Conservation (phyloP, 2,329 filamentous ascomycete genomes). For the Calonectria multiphialidica region DNA sequence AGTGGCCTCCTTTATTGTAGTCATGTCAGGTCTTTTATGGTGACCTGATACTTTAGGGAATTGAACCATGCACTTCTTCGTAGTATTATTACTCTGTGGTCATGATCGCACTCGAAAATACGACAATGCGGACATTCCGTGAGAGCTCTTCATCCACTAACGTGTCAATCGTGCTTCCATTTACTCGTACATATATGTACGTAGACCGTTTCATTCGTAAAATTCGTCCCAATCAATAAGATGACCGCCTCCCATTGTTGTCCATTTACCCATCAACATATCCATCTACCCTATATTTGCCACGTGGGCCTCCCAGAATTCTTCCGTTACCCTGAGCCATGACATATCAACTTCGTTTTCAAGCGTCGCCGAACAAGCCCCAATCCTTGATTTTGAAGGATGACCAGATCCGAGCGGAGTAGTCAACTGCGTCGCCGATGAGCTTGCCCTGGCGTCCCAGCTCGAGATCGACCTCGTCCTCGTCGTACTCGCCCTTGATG, state of each 20-base stretch:
- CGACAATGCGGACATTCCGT: not conserved
- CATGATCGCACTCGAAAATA: too few species aligned
- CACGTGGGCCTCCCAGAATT: not conserved
- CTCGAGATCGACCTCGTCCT: slow-evolving; percentile 77
- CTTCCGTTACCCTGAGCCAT: not conserved
- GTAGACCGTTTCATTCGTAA: slow-evolving; percentile 13
- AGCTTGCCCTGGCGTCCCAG: slow-evolving; percentile 75
- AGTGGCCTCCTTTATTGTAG: too few species aligned
- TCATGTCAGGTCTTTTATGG: too few species aligned
- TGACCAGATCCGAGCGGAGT: slow-evolving; percentile 75
- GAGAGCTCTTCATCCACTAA: not conserved
- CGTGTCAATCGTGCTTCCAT: not conserved
- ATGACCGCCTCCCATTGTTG: not conserved
- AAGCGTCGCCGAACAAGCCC: slow-evolving; percentile 71
- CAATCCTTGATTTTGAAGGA: slow-evolving; percentile 86
- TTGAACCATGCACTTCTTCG: too few species aligned
- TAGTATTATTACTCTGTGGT: too few species aligned
- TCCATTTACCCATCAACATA: not conserved
- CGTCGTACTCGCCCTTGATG: slow-evolving; percentile 78
- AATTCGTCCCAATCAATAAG: slow-evolving; percentile 9
- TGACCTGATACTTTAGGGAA: too few species aligned
- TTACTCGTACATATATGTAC: not conserved
- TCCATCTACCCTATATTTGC: not conserved
- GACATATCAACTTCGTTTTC: not conserved
- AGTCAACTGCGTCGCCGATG: slow-evolving; percentile 77